A percentile compares a stretch with the other conserved stretches of the same genome.
These are phyloP conservation scores for Alternaria sp. DNA, from an alignment of 2,329 filamentous ascomycete species.

Conservation along the genomic window DNA sequence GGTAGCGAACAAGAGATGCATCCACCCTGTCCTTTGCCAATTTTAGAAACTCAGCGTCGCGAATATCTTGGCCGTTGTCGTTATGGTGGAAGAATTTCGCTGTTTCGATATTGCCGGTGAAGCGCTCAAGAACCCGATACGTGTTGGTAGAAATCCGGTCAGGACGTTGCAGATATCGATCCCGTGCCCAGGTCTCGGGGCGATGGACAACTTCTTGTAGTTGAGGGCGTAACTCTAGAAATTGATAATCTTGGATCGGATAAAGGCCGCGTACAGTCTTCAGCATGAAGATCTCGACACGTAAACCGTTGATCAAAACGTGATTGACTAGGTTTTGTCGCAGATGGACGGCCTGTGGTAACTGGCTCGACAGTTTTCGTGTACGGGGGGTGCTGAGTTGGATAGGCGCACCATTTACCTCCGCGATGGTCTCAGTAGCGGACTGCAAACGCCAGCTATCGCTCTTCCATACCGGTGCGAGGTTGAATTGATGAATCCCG, in stretches of 20 bases:
- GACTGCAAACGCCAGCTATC: slow-evolving; percentile 23
- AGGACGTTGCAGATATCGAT: slow-evolving; percentile 10
- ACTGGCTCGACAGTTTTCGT: neutral
- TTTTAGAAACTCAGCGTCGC: slow-evolving; percentile 23
- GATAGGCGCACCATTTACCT: slow-evolving; percentile 24
- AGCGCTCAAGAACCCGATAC: slow-evolving; percentile 21
- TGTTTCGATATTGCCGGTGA: slow-evolving; percentile 18
- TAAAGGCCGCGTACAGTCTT: slow-evolving; percentile 17
- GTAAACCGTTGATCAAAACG: slow-evolving; percentile 10
- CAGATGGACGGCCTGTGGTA: slow-evolving; percentile 20
- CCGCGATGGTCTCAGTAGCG: slow-evolving; percentile 14
- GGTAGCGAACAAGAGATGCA: slow-evolving; percentile 25
- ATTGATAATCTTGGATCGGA: neutral
- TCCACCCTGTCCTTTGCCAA: slow-evolving; percentile 19
- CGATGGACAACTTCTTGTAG: slow-evolving; percentile 17
- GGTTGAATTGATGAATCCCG: slow-evolving; percentile 16
- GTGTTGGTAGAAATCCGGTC: slow-evolving; percentile 17
- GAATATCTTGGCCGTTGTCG: neutral
- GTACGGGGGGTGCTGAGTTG: slow-evolving; percentile 13
- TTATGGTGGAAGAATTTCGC: slow-evolving; percentile 22
- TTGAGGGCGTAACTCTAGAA: neutral
- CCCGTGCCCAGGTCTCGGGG: slow-evolving; percentile 13
- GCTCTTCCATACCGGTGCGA: slow-evolving; percentile 10
- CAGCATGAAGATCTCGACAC: slow-evolving; percentile 25
- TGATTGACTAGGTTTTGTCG: slow-evolving; percentile 16